Base-by-base conservation (phyloP, 768 basidiomycete genomes). In the Boletus bicolor region DNA sequence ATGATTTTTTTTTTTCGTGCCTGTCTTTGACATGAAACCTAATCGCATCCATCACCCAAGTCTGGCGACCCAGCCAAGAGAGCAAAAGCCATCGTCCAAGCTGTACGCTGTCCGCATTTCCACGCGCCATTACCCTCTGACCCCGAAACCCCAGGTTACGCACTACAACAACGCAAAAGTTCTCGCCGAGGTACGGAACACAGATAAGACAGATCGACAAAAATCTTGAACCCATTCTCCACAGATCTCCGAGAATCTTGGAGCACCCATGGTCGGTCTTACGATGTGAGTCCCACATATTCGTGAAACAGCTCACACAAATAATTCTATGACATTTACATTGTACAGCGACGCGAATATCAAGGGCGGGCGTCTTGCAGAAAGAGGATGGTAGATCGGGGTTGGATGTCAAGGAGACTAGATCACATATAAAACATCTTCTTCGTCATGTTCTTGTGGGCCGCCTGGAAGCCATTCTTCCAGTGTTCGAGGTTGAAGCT, bases 81-180 rank as follows among this genome's bases (percentile, higher is more conserved):
- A 48, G 97, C 97, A 7, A 85, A 86, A 48, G 95, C 97, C 8
- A 95, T 98, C 63, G 97, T 99, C 26, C 93, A 98, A 76, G 92
- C 97, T 39, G 93, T 95, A 65, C 64, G 75, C 54, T 24, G n/a
- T 47, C 59, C 62, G 17, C 24, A 24, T 45, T 28, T 32, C 39
- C 54, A 50, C 51, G 30, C 21, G 24, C 24, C 26, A 24, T 24
- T 49, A 11, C 39, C 36, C n/a, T 32, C 54, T 55, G 14, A 62
- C 55, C 35, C 49, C n/a, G 51, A 43, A 51, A 45, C 37, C 9
- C 36, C 52, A 89, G 87, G 86, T 88, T 12, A 98, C 96, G 1
- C 96, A 99, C 78, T 89, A 86, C 80, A 93, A 98, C 76, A 96
- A 97, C 74, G 85, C 94, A 10, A 88, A 91, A 67, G 79, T 93